A percentile compares a stretch with the other conserved stretches of the same genome.
These are phyloP conservation scores for Thielaviopsis musarum DNA, from an alignment of 2,329 filamentous ascomycete genomes.

Conservation along the genomic window DNA sequence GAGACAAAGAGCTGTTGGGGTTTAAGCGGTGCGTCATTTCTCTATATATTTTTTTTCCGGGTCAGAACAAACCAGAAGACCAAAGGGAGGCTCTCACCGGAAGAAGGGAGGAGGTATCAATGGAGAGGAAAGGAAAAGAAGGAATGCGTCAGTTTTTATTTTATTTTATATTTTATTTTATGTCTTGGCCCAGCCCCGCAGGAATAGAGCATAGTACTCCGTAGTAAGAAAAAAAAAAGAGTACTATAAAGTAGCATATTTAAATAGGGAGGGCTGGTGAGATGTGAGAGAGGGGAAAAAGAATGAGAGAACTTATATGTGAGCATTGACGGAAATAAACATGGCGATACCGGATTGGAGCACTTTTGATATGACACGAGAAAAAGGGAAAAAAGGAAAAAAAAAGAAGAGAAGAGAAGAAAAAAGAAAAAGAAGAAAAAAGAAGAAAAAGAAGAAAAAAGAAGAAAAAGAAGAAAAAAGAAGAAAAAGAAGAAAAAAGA, in stretches of 20 bases:
- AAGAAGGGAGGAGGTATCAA: no score
- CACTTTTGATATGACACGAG: not conserved
- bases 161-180: not conserved
- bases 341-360: not conserved
- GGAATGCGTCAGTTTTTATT: not conserved
- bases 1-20: no score
- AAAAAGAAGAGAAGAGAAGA: not conserved
- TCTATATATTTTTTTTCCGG: not conserved
- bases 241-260: no score
- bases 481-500: not conserved
- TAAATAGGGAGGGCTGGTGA: no score
- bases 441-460: not conserved
- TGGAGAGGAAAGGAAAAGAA: no score
- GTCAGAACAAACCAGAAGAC: no score
- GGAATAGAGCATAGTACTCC: no score
- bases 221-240: no score
- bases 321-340: not conserved
- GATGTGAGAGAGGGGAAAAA: not conserved
- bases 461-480: not conserved
- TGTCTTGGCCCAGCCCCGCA: no score
- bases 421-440: not conserved
- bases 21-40: no score
- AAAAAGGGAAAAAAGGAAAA: not conserved
- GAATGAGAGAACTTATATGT: not conserved
- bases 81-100: no score